These are phyloP conservation scores for Capsicum pubescens DNA, from an alignment of 257 asterid species.

Conservation along the genomic window DNA sequence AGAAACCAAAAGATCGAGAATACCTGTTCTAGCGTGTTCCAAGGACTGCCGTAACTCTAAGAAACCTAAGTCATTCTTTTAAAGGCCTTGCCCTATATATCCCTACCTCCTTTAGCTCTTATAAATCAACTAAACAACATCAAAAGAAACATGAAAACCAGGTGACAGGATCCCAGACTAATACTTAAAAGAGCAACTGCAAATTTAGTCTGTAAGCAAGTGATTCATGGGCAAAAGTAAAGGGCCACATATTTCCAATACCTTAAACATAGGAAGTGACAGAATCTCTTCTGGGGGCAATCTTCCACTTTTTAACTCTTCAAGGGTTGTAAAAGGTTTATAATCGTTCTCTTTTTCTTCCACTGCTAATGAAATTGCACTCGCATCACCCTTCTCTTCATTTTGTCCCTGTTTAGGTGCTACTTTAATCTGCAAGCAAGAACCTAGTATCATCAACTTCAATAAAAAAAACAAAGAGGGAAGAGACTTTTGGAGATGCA, in stretches of 20 bases:
- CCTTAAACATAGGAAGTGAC: slow-evolving; percentile 95
- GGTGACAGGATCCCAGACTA: background rate
- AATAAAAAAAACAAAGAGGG: background rate
- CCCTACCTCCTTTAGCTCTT: slow-evolving; percentile 5
- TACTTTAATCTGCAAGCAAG: slow-evolving; percentile 69
- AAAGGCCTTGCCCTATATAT: background rate
- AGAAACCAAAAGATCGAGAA: no score
- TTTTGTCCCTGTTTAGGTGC: slow-evolving; percentile 70
- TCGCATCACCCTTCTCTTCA: slow-evolving; percentile 47
- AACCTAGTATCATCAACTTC: slow-evolving; percentile 20
- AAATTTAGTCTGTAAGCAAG: background rate
- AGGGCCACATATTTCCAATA: slow-evolving; percentile 30
- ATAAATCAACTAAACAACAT: slow-evolving; percentile 18
- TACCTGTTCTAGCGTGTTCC: background rate
- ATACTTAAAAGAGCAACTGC: slow-evolving; percentile 6
- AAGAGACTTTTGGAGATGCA: slow-evolving; percentile 21
- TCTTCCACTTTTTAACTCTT: slow-evolving; percentile 71
- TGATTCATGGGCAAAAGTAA: background rate
- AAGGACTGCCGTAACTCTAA: background rate
- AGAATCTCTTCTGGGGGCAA: slow-evolving; percentile 91
- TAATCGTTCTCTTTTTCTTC: slow-evolving; percentile 44
- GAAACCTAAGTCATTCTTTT: background rate
- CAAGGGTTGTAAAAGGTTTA: slow-evolving; percentile 65
- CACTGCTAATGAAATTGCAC: slow-evolving; percentile 43
- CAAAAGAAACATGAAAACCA: slow-evolving; percentile 8